Conservation (phyloP, 163 green algal species). For the Chlamydomonas reinhardtii region DNA sequence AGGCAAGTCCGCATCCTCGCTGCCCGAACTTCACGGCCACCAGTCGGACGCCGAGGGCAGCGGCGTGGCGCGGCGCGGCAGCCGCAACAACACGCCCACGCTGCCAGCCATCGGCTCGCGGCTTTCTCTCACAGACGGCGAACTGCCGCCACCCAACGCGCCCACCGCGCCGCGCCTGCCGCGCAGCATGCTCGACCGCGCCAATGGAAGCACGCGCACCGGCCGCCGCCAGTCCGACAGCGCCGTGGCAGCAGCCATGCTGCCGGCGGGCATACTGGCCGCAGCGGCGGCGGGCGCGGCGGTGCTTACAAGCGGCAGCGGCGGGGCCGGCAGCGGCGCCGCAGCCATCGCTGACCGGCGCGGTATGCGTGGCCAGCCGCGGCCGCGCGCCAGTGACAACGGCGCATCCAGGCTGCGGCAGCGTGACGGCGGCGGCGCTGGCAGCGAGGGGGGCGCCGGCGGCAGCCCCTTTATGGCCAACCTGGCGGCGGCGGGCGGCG, state of each 20-base stretch:
- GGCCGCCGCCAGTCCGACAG: constrained; percentile 19
- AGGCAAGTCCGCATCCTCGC: no score
- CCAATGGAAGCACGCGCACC: neutral
- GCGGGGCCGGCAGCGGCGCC: neutral
- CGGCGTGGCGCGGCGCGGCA: no score
- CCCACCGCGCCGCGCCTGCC: constrained; percentile 4
- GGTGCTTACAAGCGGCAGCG: neutral
- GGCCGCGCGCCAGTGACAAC: constrained; percentile 9
- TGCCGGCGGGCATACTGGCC: neutral
- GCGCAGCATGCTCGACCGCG: neutral
- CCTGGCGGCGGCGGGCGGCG: no score
- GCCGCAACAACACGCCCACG: no score
- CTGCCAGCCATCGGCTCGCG: constrained; percentile 18
- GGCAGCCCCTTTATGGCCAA: neutral
- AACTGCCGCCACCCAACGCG: no score
- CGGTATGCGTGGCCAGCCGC: neutral
- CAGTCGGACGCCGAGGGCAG: no score
- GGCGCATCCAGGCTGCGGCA: neutral
- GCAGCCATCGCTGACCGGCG: neutral
- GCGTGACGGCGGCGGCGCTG: neutral
- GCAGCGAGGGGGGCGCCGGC: neutral
- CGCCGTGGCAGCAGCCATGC: neutral
- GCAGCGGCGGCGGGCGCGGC: neutral
- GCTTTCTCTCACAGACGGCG: neutral
- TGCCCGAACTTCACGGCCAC: no score